Evolutionary conservation across 305 asterid genomes (phyloP).

Genomic region (Rubia tinctorum): DNA sequence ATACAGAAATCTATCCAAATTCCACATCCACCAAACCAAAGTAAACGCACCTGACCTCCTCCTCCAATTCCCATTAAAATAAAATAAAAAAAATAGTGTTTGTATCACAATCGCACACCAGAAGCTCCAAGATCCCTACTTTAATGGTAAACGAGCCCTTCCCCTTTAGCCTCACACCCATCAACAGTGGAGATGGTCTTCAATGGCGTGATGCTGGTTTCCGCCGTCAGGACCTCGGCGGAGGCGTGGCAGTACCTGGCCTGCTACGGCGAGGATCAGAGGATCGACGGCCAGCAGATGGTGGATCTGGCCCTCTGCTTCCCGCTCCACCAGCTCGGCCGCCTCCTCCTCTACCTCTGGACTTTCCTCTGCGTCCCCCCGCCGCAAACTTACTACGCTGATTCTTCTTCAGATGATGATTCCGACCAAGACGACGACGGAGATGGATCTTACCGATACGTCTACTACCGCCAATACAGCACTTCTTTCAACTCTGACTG

Average conservation of each 20-base stretch:
- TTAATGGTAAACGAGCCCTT: background rate
- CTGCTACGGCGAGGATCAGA: conserved; percentile 14
- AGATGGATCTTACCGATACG: background rate
- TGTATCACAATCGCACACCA: too few relatives aligned
- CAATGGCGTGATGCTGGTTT: conserved; percentile 19
- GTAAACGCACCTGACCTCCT: background rate
- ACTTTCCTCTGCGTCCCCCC: conserved; percentile 24
- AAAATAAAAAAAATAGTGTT: too few relatives aligned
- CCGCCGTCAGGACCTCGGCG: conserved; percentile 18
- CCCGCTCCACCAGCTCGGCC: conserved; percentile 27
- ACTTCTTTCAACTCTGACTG: conserved; percentile 15
- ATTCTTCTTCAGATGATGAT: conserved; percentile 6
- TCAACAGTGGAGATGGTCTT: conserved; percentile 21
- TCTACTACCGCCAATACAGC: background rate
- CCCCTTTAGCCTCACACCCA: too few relatives aligned
- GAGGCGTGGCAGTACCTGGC: conserved; percentile 22
- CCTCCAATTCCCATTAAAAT: background rate
- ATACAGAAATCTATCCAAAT: background rate
- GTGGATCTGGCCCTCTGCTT: conserved; percentile 25
- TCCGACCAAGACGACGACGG: background rate
- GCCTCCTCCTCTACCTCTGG: conserved; percentile 23
- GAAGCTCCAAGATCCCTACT: background rate
- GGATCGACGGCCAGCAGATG: conserved; percentile 26
- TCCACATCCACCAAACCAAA: background rate
- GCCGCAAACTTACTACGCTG: conserved; percentile 1